Evolutionary conservation across 2,329 filamentous ascomycete genomes (phyloP), one percentile per base, ranked within the genome.

Genomic region (Colletotrichum cordylinicola): DNA sequence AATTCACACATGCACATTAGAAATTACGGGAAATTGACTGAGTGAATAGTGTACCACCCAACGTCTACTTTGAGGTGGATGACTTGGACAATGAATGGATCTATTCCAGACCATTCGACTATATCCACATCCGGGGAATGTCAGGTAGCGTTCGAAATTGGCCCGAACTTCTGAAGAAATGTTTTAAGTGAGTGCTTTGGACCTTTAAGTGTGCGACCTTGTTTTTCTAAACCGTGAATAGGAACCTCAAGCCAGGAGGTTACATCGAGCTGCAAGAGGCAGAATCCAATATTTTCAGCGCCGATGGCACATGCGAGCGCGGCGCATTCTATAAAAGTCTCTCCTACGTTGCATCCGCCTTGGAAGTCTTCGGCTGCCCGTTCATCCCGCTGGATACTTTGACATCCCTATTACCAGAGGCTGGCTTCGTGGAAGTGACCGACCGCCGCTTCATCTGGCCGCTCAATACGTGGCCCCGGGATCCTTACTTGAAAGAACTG

Each of bases 241-340:
- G 67, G 10, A 81, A 80, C 31, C 81, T 87, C 2, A 82, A 82
- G 9, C 86, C 88, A 0, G 87, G 88, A 4, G 86, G 87, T 15
- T 88, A 84, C 81, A 52, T 87, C 4, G 86, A 87, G 70, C 80
- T 85, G 6, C 84, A 87, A 21, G 88, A 90, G 52, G 82, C 86
- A 6, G 80, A 84, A 21, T 83, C 85, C 10, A 80, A 81, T 1
- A 79, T 84, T 0, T 80, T 79, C 27, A 87, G 84, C 65, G 87
- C 88, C 65, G 88, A 90, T 70, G 83, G 79, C 33, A 85, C 85
- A 0, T 71, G 85, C 16, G 6, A 76, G 70, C 24, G 70, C 29
- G 78, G 80, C 6, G 70, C 70, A 48, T 83, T 87, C 5, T 80
- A 84, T 29, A 83, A 85, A 9, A 80, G 81, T 2, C 79, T 84